Percentiles rank a stretch among this genome's conserved stretches.
phyloP scores from a whole-genome alignment of 352 stramenopile genomes.

The Phytophthora lateralis region DNA sequence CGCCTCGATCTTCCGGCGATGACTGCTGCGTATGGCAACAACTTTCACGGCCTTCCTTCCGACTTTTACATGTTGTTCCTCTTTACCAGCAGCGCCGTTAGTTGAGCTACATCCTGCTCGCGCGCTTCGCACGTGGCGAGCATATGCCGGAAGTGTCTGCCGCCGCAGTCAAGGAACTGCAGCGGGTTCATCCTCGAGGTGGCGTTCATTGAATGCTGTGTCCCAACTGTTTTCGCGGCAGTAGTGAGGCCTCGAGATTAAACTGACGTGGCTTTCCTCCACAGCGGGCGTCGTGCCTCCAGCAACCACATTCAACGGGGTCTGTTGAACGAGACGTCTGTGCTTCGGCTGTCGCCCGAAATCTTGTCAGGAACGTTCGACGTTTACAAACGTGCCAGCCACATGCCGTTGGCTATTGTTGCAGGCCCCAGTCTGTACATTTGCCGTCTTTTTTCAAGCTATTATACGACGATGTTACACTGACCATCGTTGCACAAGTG shows the following conservation, averaged over 20 bases:
- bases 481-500: constrained; percentile 2
- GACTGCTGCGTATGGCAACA: not conserved
- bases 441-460: not conserved
- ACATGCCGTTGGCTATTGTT: constrained; percentile 1
- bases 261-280: not conserved
- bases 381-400: constrained; percentile 6
- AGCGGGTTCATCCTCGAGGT: not conserved
- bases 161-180: not conserved
- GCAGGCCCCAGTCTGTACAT: not conserved
- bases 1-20: not conserved
- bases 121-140: not conserved
- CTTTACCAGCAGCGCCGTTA: constrained; percentile 11
- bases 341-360: not conserved
- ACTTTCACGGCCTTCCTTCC: not conserved
- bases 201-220: not conserved
- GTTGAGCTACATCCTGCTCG: not conserved
- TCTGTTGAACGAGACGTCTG: constrained; percentile 1
- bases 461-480: not conserved
- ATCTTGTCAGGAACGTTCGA: constrained; percentile 8
- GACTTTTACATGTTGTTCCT: constrained; percentile 28
- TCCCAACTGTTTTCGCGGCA: constrained; percentile 27
- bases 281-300: not conserved
- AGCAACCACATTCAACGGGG: constrained; percentile 2
- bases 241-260: constrained; percentile 4
- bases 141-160: constrained; percentile 1